These are phyloP conservation scores for Acer negundo DNA, from an alignment of 345 rosid genomes.

Conservation along the genomic window DNA sequence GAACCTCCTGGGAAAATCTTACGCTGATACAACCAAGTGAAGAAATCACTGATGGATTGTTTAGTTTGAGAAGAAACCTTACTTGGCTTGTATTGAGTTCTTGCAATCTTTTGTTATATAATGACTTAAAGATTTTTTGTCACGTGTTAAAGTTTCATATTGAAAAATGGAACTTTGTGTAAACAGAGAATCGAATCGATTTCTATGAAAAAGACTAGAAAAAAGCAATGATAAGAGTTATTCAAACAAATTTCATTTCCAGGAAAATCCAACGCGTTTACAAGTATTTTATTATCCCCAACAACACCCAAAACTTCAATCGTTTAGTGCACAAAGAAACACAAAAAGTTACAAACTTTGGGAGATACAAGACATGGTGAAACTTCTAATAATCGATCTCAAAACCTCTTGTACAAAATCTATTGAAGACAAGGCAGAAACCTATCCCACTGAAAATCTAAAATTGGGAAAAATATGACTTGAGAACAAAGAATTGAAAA, in stretches of 20 bases:
- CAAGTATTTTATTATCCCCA: slow-evolving; percentile 19
- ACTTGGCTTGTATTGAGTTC: no score
- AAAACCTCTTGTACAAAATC: slow-evolving; percentile 21
- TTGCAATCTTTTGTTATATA: no score
- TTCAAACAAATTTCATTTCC: slow-evolving; percentile 9
- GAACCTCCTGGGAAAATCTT: not conserved
- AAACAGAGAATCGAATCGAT: not conserved
- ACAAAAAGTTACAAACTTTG: slow-evolving; percentile 14
- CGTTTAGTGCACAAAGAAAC: slow-evolving; percentile 20
- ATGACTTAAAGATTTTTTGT: no score
- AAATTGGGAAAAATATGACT: not conserved
- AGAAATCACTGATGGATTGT: not conserved
- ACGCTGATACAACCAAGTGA: not conserved
- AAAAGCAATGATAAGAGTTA: not conserved
- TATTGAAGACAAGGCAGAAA: slow-evolving; percentile 14
- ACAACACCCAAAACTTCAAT: slow-evolving; percentile 7
- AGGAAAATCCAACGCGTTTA: not conserved
- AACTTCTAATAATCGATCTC: not conserved
- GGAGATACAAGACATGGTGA: not conserved
- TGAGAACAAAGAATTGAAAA: slow-evolving; percentile 4
- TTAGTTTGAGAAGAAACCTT: no score
- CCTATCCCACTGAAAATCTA: slow-evolving; percentile 20
- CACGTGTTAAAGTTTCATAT: no score
- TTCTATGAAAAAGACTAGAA: no score
- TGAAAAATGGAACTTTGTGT: no score